phyloP scores from a whole-genome alignment of 2,329 filamentous ascomycete species.

The Xylogone sp. region DNA sequence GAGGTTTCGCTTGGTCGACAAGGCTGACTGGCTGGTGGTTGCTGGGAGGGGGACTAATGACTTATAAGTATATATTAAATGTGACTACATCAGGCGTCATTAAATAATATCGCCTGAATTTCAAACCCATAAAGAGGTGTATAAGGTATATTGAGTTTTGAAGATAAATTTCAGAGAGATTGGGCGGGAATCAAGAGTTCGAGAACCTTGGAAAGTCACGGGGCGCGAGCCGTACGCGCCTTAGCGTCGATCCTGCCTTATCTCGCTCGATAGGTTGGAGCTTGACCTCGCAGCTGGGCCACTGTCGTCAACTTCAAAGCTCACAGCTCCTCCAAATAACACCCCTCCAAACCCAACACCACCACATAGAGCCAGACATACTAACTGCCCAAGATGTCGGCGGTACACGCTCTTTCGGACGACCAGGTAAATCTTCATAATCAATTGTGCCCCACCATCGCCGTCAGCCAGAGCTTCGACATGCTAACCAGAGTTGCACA shows the following conservation, averaged over 20 bases:
- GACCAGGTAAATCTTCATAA: slow-evolving; percentile 66
- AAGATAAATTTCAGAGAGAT: not conserved
- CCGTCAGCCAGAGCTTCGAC: slow-evolving; percentile 9
- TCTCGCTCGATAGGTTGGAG: not conserved
- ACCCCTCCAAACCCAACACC: slow-evolving; percentile 2
- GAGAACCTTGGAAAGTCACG: not conserved
- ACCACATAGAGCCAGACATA: slow-evolving; percentile 6
- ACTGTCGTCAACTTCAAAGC: slow-evolving; percentile 6
- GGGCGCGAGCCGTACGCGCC: not conserved
- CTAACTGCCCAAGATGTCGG: slow-evolving; percentile 69
- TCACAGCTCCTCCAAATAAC: slow-evolving; percentile 7
- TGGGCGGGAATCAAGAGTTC: not conserved
- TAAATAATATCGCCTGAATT: not conserved
- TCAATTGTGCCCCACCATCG: not conserved
- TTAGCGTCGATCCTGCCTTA: not conserved
- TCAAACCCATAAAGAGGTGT: not conserved
- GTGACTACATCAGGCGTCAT: not conserved
- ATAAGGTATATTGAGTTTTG: not conserved
- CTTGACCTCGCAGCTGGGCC: slow-evolving; percentile 9
- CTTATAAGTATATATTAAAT: not conserved
- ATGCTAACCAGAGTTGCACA: slow-evolving; percentile 14
- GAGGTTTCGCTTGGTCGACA: not conserved
- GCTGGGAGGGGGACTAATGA: not conserved
- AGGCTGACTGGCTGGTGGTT: not conserved
- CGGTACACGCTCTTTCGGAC: slow-evolving; percentile 92